phyloP scores from a whole-genome alignment of 805 yeast genomes.

The Wickerhamiella lipophila region DNA sequence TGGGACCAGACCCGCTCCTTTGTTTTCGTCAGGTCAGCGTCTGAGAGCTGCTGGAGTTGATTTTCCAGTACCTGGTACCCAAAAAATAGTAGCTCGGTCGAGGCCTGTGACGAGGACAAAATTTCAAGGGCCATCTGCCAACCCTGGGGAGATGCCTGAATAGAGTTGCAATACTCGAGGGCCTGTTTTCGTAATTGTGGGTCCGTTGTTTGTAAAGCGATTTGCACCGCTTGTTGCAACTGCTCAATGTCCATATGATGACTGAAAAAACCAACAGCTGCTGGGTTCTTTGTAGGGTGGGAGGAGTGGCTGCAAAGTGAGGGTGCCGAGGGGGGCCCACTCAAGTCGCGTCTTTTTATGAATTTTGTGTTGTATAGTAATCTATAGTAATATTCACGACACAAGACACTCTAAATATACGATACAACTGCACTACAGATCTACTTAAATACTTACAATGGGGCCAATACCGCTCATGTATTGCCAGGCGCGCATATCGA shows the following conservation, averaged over 20 bases:
- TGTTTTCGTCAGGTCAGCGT: slow-evolving; percentile 36
- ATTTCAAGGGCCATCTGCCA: slow-evolving; percentile 37
- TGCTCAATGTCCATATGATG: slow-evolving; percentile 32
- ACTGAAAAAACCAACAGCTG: no score
- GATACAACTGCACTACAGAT: no score
- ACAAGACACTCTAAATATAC: no score
- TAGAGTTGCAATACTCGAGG: slow-evolving; percentile 33
- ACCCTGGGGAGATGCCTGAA: slow-evolving; percentile 35
- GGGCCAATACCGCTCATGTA: slow-evolving; percentile 52
- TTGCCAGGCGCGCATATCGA: slow-evolving; percentile 74
- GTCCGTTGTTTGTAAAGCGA: slow-evolving; percentile 62
- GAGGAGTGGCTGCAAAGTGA: neutral
- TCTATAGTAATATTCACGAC: no score
- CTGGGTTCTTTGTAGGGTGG: no score
- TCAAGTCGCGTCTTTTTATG: no score
- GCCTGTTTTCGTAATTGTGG: slow-evolving; percentile 43
- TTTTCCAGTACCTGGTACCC: slow-evolving; percentile 57
- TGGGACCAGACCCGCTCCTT: slow-evolving; percentile 39
- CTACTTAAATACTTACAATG: slow-evolving; percentile 32
- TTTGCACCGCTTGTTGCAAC: slow-evolving; percentile 76
- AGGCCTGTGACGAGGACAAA: slow-evolving; percentile 29
- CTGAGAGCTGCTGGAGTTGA: slow-evolving; percentile 34
- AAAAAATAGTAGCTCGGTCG: slow-evolving; percentile 51
- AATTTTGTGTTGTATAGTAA: no score
- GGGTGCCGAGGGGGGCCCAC: no score